Base-by-base conservation (phyloP, 2,329 filamentous ascomycete species). In the Talaromyces albobiverticillius region DNA sequence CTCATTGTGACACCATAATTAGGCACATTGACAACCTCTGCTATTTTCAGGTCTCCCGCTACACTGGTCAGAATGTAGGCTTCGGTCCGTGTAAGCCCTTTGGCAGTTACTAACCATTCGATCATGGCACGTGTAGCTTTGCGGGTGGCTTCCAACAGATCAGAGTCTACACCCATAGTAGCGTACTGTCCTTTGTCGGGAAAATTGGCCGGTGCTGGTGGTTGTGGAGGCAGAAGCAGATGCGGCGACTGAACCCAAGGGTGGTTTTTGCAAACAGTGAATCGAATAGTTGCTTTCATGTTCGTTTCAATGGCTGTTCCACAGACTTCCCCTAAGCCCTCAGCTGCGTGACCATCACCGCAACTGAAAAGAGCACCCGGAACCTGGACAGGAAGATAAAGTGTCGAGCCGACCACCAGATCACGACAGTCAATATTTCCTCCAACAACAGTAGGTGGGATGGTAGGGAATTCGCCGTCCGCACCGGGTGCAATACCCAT, bases 231-330 rank as follows among this genome's bases (percentile, higher is more conserved):
- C 1, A 74, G 79, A 52, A 74, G 59, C 59, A 76, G 79, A 62
- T 81, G 78, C 36, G 79, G 79, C 16, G 74, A 72, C 25, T 69
- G 70, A 25, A 80, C 67, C 72, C 74, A 79, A 11, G 67, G 61
- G 59, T 72, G 77, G 47, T 70, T 68, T 62, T 78, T 79, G 53
- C 76, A 69, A 6, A 81, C 66, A 3, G 73, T 76, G 32, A 82
- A 70, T n/a, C 74, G 71, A 31, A 82, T 60, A 0, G 72, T 74
- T 0, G 78, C 79, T 54, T 67, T 73, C 67, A 80, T 76, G 1
- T 77, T 72, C 23, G 79, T 81, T 68, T 82, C 80, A 59, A 82
- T 79, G 6, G 80, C 80, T n/a, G 78, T 80, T 5, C 80, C 79
- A 58, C 79, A 81, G 20, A 82, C 76, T 59, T 82, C 79, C 3